Evolutionary conservation across 306 rosid genomes (phyloP), one percentile per base, ranked within the genome.

Genomic region (Dalbergia cochinchinensis): DNA sequence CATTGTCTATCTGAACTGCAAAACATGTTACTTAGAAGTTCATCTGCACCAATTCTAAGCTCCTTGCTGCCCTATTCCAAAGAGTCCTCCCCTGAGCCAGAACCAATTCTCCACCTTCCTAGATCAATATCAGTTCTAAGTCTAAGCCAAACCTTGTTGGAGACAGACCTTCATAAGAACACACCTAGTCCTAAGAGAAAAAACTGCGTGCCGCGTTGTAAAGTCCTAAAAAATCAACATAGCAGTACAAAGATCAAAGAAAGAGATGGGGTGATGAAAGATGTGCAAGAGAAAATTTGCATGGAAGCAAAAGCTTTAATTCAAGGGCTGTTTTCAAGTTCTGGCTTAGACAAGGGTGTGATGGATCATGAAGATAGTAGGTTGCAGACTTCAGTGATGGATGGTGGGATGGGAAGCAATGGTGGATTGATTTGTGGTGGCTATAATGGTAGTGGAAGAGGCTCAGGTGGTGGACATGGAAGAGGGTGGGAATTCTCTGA

Each of bases 1-100:
- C 62, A 7, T 57, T 50, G 65, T 8, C 26, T 58, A 59, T 73
- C 10, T 45, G 11, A 41, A 83, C 10, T 47, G 6, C 39, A 7
- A 35, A 89, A 54, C 66, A 92, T 94, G 97, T 83, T 87, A 69
- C 91, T 90, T 35, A 84, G 92, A 84, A 92, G 91, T 75, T 88
- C 88, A 26, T 91, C 92, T 0, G 48, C 97, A 13, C 92, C 95
- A 37, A 83, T 88, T 80, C 86, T 67, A 77, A 86, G 86, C 47
- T 91, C 98, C 65, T 79, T 87, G 85, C 37, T 79, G 12, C 84
- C 71, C 50, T 89, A 75, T 74, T 80, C 80, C 70, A 87, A 74
- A 58, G 91, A 73, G 3, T 67, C 87, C 10, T 84, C 84, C 62
- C 64, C 76, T 1, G 94, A 88, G 31, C 60, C 84, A 16, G 89